Conservation (phyloP, 495 filamentous ascomycete species). For the Hypoxylon perforatum region DNA sequence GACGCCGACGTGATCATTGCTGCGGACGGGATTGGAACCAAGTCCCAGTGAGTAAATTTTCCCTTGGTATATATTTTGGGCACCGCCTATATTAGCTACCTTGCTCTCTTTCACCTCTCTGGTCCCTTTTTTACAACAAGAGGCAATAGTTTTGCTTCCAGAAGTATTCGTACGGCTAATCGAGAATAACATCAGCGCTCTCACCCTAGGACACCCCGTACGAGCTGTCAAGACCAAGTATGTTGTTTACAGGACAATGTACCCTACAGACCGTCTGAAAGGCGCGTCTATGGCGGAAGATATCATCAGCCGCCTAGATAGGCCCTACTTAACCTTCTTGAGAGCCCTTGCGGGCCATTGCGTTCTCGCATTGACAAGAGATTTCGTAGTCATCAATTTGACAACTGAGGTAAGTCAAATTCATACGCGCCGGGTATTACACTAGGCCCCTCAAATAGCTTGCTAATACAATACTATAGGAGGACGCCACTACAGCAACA, state of each 20-base stretch:
- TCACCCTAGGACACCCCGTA: constrained; percentile 21
- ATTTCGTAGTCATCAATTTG: not conserved
- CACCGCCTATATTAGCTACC: no score
- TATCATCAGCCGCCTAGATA: not conserved
- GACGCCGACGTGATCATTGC: constrained; percentile 64
- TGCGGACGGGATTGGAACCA: constrained; percentile 67
- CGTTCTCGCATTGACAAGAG: constrained; percentile 4
- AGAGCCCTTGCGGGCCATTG: constrained; percentile 2
- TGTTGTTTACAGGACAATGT: constrained; percentile 15
- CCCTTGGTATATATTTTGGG: no score
- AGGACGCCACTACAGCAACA: constrained; percentile 1
- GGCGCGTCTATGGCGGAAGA: constrained; percentile 9
- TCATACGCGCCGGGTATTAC: not conserved
- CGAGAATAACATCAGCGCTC: no score
- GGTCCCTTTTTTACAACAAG: no score
- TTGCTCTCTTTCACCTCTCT: no score
- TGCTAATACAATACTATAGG: not conserved
- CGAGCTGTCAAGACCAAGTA: constrained; percentile 18
- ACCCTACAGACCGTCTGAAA: constrained; percentile 14
- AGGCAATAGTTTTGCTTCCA: no score
- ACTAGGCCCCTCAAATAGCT: no score
- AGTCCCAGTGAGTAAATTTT: constrained; percentile 57
- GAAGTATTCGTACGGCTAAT: no score
- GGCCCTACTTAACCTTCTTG: not conserved
- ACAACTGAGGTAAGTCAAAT: constrained; percentile 9